Conservation (phyloP, 1,139 yeast species). For the Pichia sp. region DNA sequence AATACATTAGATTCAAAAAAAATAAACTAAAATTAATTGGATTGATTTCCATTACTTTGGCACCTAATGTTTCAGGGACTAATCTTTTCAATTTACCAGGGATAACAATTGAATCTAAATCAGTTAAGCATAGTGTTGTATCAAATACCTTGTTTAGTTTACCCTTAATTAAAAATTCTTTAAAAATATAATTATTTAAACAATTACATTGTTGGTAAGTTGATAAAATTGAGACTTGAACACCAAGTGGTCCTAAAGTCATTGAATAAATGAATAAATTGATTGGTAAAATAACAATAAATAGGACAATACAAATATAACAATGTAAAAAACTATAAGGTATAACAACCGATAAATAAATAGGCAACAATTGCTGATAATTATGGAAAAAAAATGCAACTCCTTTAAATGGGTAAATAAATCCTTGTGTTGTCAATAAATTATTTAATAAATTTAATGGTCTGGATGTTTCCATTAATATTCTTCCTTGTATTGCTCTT, state of each 20-base stretch:
- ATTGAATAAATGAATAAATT: conserved; percentile 18
- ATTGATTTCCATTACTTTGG: conserved; percentile 13
- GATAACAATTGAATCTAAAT: conserved; percentile 23
- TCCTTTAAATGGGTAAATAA: conserved; percentile 23
- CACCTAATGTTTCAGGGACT: conserved; percentile 23
- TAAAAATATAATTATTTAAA: conserved; percentile 20
- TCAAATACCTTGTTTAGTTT: conserved; percentile 25
- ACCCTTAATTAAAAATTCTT: conserved; percentile 20
- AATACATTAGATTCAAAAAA: not conserved
- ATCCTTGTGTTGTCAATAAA: conserved; percentile 14
- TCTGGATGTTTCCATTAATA: conserved; percentile 18
- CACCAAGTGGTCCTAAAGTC: conserved; percentile 25
- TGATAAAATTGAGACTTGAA: conserved; percentile 18
- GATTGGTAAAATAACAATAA: conserved; percentile 21
- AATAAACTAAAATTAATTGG: conserved; percentile 2
- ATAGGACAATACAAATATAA: conserved; percentile 16
- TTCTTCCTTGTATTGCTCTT: conserved; percentile 18
- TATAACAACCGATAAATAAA: conserved; percentile 20
- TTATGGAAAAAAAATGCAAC: conserved; percentile 20
- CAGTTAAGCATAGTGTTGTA: conserved; percentile 22
- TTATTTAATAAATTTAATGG: conserved; percentile 18
- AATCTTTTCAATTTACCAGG: conserved; percentile 28
- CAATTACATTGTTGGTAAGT: conserved; percentile 23
- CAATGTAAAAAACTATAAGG: conserved; percentile 20
- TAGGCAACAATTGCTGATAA: conserved; percentile 21